phyloP scores from a whole-genome alignment of 495 filamentous ascomycete genomes.

The Neurospora tetraspora region DNA sequence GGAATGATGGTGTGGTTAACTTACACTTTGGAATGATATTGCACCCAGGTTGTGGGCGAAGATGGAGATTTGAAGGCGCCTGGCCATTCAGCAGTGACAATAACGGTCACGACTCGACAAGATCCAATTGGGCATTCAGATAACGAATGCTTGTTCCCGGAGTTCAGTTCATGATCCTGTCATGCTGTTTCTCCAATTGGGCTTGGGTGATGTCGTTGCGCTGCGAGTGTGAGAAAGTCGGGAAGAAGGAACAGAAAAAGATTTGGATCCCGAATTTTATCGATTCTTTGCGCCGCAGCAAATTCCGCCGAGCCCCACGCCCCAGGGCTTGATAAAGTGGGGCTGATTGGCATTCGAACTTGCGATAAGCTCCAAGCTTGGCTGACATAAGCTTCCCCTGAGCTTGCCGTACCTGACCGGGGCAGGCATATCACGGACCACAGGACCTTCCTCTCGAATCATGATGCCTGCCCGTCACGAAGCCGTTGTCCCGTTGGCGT shows the following conservation, averaged over 20 bases:
- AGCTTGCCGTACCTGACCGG: neutral
- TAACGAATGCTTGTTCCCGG: neutral
- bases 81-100: neutral
- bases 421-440: neutral
- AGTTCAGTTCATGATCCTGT: neutral
- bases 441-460: neutral
- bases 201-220: neutral
- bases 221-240: neutral
- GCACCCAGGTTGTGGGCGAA: slow-evolving; percentile 5
- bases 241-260: neutral
- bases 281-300: neutral
- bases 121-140: neutral
- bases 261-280: neutral
- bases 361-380: neutral
- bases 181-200: neutral
- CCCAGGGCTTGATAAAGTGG: neutral
- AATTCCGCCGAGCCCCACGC: neutral
- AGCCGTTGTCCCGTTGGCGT: neutral
- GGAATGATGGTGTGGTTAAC: slow-evolving; percentile 6
- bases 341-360: neutral
- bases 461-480: neutral
- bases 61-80: neutral
- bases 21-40: slow-evolving; percentile 18
- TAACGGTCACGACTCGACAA: neutral
- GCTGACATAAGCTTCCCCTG: neutral